Base-by-base conservation (phyloP, 169 alveolate species). In the Plasmodium adleri region DNA sequence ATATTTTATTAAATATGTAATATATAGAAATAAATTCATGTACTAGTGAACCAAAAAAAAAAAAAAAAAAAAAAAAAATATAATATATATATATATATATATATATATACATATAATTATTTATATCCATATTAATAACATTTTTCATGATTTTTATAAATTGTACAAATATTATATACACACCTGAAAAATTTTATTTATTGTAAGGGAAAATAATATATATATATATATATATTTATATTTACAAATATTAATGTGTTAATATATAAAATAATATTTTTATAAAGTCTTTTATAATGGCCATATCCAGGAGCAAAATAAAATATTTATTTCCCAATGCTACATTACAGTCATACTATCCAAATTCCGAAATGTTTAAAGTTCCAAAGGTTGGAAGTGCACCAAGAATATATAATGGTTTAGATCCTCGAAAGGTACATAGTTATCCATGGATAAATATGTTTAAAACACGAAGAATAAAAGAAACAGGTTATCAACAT, bases 331-430 rank as follows among this genome's bases (percentile, higher is more conserved):
- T 92, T 68, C 76, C 94, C 66, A 94, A 92, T 64, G 93, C 93
- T 66, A 93, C 96, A 24, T 88, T 94, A 70, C 95, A 91, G 52
- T 87, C 95, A 73, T 94, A 91, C 90, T 92, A 92, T 90, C 95
- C 96, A 20, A 94, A 93, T 20, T 88, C 96, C 9, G 96, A 94
- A 24, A 94, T 94, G 93, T 93, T 94, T 75, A 94, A 90, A 92
- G 49, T 50, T 22, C 87, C 93, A 17, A 80, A 66, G 80, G 87
- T 88, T 91, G 85, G 92, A 62, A 67, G 43, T 49, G 73, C 93
- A 68, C 74, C 91, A 92, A 67, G 95, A 94, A 68, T 92, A 73
- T 92, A 94, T 88, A 80, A 94, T 58, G 95, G 95, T 28, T 70
- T 92, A 49, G 93, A 94, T 56, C 93, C 96, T 54, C 93, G 93